Evolutionary conservation across 2,329 filamentous ascomycete species (phyloP).

Genomic region (Penicillium sp.): DNA sequence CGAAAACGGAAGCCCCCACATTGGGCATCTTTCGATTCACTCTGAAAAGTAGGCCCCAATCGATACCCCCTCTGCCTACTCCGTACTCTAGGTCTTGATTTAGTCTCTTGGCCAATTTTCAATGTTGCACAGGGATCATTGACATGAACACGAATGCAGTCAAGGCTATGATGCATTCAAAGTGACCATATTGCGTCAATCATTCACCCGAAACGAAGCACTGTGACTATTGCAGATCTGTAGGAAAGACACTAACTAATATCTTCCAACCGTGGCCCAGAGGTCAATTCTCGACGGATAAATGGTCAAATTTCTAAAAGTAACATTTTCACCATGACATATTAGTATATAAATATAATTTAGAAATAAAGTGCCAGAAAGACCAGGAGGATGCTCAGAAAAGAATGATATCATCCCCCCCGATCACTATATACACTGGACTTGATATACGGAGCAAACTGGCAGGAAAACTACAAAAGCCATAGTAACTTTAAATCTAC

Average conservation of each 20-base stretch:
- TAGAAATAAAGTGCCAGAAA: no score
- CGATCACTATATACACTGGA: no score
- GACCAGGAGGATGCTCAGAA: neutral
- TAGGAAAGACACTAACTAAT: neutral
- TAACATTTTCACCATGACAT: neutral
- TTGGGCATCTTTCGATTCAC: neutral
- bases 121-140: neutral
- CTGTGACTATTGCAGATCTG: neutral
- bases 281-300: neutral
- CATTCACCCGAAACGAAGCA: neutral
- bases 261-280: neutral
- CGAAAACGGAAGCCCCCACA: neutral
- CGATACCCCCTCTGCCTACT: neutral
- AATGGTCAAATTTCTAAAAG: neutral
- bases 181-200: no score
- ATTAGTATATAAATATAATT: no score
- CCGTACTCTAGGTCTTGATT: neutral
- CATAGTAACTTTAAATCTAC: neutral
- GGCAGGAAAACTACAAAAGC: neutral
- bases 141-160: neutral
- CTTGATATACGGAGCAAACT: neutral
- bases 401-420: neutral
- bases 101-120: neutral
- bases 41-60: neutral
- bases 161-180: neutral